phyloP scores from a whole-genome alignment of 2,329 filamentous ascomycete species.

The Pseudogymnoascus sp. region DNA sequence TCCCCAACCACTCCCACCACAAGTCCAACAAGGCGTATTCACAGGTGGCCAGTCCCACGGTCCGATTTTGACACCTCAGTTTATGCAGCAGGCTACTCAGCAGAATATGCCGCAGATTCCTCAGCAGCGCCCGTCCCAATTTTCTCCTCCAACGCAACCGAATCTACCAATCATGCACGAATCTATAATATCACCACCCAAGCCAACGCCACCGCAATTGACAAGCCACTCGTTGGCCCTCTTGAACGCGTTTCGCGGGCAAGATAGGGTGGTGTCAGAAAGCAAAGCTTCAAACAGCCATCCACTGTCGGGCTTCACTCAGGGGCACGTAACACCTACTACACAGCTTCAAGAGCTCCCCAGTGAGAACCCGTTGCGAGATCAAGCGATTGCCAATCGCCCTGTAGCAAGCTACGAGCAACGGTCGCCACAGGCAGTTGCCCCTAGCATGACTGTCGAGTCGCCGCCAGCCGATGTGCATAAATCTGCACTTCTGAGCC shows the following conservation, averaged over 20 bases:
- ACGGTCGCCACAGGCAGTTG: constrained; percentile 14
- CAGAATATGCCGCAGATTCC: constrained; percentile 11
- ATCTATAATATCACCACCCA: constrained; percentile 22
- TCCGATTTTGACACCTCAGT: constrained; percentile 27
- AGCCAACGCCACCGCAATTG: constrained; percentile 27
- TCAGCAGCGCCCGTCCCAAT: constrained; percentile 2
- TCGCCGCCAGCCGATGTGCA: constrained; percentile 23
- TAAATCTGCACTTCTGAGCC: constrained; percentile 24
- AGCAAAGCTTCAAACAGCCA: constrained; percentile 15
- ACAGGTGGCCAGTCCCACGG: constrained; percentile 31
- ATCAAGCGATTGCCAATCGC: neutral
- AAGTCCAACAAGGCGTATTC: constrained; percentile 46
- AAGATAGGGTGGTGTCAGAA: constrained; percentile 18
- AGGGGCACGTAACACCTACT: constrained; percentile 12
- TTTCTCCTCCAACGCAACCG: constrained; percentile 17
- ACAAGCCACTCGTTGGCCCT: constrained; percentile 37
- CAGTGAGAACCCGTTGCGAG: constrained; percentile 11
- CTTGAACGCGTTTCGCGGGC: constrained; percentile 36
- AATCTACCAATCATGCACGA: constrained; percentile 24
- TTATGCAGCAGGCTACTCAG: constrained; percentile 19
- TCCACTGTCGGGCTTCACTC: constrained; percentile 17
- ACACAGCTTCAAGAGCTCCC: constrained; percentile 23
- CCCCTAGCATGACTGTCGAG: constrained; percentile 14
- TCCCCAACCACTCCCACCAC: constrained; percentile 38
- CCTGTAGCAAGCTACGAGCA: constrained; percentile 14